A percentile compares a stretch with the other conserved stretches of the same genome.
Conservation (phyloP, 805 yeast species). For the Helenozyma rhizophorensis region DNA sequence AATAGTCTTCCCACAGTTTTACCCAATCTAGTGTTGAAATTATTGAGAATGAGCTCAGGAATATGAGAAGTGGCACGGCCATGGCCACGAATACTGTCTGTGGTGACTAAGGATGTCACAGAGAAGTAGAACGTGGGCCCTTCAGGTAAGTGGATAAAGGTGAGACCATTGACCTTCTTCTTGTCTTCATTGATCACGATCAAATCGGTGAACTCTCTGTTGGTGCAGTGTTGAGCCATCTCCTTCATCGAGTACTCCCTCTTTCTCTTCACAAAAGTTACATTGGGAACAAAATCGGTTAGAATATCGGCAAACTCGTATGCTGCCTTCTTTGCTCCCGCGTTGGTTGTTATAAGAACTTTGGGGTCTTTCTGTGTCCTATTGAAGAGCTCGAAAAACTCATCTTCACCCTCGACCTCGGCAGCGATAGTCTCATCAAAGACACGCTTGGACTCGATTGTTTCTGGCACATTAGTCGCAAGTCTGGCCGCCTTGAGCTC, state of each 20-base stretch:
- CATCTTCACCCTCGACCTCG: constrained; percentile 60
- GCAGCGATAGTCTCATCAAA: constrained; percentile 76
- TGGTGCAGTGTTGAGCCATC: constrained; percentile 77
- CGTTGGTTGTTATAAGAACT: constrained; percentile 84
- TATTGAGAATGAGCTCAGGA: constrained; percentile 89
- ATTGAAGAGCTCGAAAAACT: constrained; percentile 40
- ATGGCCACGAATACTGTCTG: constrained; percentile 76
- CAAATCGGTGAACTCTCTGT: constrained; percentile 83
- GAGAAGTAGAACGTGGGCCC: constrained; percentile 96
- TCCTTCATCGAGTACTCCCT: constrained; percentile 79
- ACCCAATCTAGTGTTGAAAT: constrained; percentile 89
- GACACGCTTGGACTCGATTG: constrained; percentile 79
- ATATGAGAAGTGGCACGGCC: constrained; percentile 87
- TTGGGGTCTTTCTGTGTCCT: constrained; percentile 59
- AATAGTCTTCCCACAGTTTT: constrained; percentile 88
- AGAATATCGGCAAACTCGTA: constrained; percentile 86
- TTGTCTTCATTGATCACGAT: constrained; percentile 91
- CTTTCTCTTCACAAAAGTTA: constrained; percentile 83
- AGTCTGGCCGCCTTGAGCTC: constrained; percentile 77
- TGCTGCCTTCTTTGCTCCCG: constrained; percentile 78
- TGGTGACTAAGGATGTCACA: constrained; percentile 68
- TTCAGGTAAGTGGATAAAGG: constrained; percentile 88
- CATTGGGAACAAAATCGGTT: constrained; percentile 79
- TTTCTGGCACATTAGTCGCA: constrained; percentile 70
- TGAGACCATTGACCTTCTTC: constrained; percentile 84